These are phyloP conservation scores for Coemansia sp. DNA, from an alignment of 192 early-diverging fungal genomes.

Conservation along the genomic window DNA sequence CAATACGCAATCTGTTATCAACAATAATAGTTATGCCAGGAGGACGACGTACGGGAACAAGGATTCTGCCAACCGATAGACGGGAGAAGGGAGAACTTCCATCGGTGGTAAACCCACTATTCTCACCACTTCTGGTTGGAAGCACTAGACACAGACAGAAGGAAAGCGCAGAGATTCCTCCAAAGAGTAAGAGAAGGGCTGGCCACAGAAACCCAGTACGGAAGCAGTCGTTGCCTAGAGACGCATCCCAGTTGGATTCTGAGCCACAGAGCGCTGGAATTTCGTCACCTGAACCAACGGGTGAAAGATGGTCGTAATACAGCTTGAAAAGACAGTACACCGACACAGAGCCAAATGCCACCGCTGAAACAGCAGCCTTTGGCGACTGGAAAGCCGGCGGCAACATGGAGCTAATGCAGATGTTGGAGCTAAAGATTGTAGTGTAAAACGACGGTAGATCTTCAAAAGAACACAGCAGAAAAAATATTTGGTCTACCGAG, in stretches of 20 bases:
- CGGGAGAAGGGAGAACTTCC: background rate
- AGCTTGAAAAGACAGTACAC: too few species aligned
- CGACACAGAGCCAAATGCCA: too few species aligned
- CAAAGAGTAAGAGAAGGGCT: background rate
- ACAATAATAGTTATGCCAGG: constrained; percentile 16
- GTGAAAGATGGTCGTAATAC: too few species aligned
- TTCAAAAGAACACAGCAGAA: too few species aligned
- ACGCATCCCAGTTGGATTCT: constrained; percentile 3
- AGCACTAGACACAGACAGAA: background rate
- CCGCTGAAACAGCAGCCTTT: too few species aligned
- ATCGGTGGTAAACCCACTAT: background rate
- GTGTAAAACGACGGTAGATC: too few species aligned
- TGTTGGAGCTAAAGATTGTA: too few species aligned
- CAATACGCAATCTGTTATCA: constrained; percentile 25
- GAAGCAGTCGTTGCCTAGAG: constrained; percentile 11
- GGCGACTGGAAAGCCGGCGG: too few species aligned
- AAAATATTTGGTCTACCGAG: too few species aligned
- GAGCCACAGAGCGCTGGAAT: background rate
- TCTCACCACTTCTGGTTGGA: background rate
- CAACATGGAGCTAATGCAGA: too few species aligned
- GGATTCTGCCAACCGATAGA: background rate
- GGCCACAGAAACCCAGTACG: constrained; percentile 15
- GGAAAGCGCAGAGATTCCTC: background rate
- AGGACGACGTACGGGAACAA: constrained; percentile 25
- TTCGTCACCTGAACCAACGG: too few species aligned